Evolutionary conservation across 768 basidiomycete genomes (phyloP).

Genomic region (Mycena rosella): DNA sequence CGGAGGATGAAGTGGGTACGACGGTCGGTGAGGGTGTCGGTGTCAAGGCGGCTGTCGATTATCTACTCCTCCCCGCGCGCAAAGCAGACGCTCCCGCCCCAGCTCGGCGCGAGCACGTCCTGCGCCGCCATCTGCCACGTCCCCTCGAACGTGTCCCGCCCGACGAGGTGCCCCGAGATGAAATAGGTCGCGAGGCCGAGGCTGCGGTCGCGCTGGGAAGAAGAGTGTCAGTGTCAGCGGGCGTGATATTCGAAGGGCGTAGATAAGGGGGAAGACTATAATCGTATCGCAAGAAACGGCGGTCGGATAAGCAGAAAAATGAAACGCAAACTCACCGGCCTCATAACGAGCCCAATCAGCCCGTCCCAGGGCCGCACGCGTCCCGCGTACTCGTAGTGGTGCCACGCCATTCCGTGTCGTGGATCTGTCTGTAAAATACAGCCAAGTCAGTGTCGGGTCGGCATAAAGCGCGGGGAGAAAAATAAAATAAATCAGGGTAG

Average conservation of each 20-base stretch:
- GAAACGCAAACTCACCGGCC: conserved; percentile 46
- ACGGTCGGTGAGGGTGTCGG: too few relatives aligned
- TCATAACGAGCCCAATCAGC: conserved; percentile 51
- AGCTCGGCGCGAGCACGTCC: too few relatives aligned
- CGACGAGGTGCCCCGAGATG: conserved; percentile 33
- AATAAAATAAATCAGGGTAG: too few relatives aligned
- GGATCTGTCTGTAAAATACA: conserved; percentile 52
- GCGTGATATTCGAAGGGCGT: too few relatives aligned
- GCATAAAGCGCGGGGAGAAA: not conserved
- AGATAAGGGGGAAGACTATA: too few relatives aligned
- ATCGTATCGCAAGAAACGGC: too few relatives aligned
- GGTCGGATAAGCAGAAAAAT: not conserved
- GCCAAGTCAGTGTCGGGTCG: not conserved
- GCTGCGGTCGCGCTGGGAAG: conserved; percentile 30
- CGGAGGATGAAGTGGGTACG: too few relatives aligned
- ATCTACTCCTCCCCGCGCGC: conserved; percentile 25
- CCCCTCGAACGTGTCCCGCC: conserved; percentile 33
- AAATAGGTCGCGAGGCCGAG: conserved; percentile 32
- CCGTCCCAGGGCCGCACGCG: conserved; percentile 56
- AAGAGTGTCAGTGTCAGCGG: too few relatives aligned
- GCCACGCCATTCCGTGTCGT: conserved; percentile 53
- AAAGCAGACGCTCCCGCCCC: conserved; percentile 33
- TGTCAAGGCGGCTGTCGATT: too few relatives aligned
- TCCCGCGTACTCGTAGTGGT: conserved; percentile 51
- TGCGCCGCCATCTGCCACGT: conserved; percentile 35